Evolutionary conservation across 2,329 filamentous ascomycete species (phyloP), one percentile per base, ranked within the genome.

Genomic region (Ilyonectria destructans): DNA sequence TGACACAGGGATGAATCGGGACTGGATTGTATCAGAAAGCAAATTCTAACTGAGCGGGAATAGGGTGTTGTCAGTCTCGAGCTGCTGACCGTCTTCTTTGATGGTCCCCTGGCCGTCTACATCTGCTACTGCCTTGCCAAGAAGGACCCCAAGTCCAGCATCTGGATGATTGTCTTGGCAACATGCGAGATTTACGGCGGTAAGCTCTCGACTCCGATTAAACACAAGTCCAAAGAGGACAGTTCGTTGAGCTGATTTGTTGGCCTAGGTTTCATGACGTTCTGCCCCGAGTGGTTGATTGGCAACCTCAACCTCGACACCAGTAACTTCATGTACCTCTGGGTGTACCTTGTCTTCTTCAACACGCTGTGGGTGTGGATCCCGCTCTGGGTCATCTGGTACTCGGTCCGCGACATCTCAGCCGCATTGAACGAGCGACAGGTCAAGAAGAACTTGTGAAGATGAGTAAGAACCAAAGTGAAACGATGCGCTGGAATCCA

Each of bases 331-430:
- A 90, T 92, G 89, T 91, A 90, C 74, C 81, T 87, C 70, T 92
- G 90, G 90, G 82, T 92, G 15, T 92, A 92, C 72, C 81, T 92
- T 17, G 83, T 91, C 71, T 92, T 92, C 80, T 92, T 92, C 83
- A 92, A 92, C 79, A 86, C 85, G 73, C 81, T 92, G 4, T 92
- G 90, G 90, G 90, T 92, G 4, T 86, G 87, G 69, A 85, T 92
- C 69, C 90, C 90, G 0, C 63, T 88, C 2, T 92, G 89, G 78
- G 83, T 86, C 21, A 82, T 91, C 62, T 90, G 84, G 72, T 84
- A 89, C 63, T 84, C 86, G 2, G 84, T 85, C 46, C 71, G 76
- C 21, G 88, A 91, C 69, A 90, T 92, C 59, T 82, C 83, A 9
- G 80, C 85, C 61, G 89, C 89, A 0, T 87, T 90, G 71, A 79